Base-by-base conservation (phyloP, 164 flowering plant species). In the Stephania yunnanensis region DNA sequence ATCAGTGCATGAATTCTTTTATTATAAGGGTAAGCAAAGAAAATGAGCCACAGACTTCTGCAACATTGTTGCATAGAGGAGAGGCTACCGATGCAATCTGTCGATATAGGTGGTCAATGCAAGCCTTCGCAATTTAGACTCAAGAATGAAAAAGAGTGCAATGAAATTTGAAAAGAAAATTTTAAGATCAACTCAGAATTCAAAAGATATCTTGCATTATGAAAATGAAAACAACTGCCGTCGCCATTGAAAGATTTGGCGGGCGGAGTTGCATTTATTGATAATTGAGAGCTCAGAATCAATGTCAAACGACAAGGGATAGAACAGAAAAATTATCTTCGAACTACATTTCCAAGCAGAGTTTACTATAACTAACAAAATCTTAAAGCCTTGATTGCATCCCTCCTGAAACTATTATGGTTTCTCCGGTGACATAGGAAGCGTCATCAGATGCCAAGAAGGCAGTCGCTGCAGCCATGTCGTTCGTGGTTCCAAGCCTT, bases 391-490 rank as follows among this genome's bases (percentile, higher is more conserved):
- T 89, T 12, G 98, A 93, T 61, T 91, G 88, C 73, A 81, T 86
- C 70, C 98, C 97, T 69, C 99, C 97, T 11, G 93, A 92, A 42
- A 92, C 99, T 31, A 95, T 90, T 67, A 95, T 50, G 30, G 90
- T 92, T 83, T 95, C 99, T 65, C 99, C 97, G 0, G 99, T 95
- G 13, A 95, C 86, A 70, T 91, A 95, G 76, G 95, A 84, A 76
- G 98, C 96, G 69, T 95, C 99, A 75, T 95, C 98, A n/a, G 98
- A 95, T 55, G 95, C 97, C 88, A 95, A 76, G 81, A 90, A 95
- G 36, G 98, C 97, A 36, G 87, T 80, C 3, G 99, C 96, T 5
- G 97, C 87, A 74, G 93, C 99, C 94, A 95, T 93, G 82, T 93
- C 99, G 69, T 82, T 87, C n/a, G 93, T 85, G 46, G 97, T 95